Percentiles rank a stretch among this genome's conserved stretches.
These are phyloP conservation scores for Tuber melanosporum DNA, from an alignment of 495 filamentous ascomycete genomes.

Conservation along the genomic window DNA sequence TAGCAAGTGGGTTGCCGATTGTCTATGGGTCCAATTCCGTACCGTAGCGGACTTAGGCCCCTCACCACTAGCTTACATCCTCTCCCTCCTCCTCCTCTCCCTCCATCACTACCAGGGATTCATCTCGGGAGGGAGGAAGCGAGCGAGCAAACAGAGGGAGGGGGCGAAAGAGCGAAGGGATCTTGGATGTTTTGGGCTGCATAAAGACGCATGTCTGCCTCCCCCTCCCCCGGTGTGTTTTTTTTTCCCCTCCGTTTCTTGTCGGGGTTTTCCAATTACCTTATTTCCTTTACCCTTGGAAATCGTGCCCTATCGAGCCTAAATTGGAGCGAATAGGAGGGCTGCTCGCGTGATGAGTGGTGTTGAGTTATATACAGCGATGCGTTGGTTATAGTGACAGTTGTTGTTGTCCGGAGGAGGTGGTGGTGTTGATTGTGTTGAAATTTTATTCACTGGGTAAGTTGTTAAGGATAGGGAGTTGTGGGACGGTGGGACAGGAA, in stretches of 20 bases:
- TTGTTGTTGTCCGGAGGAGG: constrained; percentile 1
- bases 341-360: background rate
- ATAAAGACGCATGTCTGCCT: background rate
- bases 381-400: background rate
- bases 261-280: background rate
- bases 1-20: background rate
- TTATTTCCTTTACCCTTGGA: background rate
- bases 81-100: background rate
- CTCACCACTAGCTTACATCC: background rate
- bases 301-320: background rate
- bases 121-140: background rate
- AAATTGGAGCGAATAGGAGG: background rate
- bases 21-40: background rate
- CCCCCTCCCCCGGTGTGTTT: background rate
- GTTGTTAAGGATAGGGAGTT: background rate
- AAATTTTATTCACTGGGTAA: background rate
- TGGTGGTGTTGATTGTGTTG: background rate
- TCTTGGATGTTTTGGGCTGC: background rate
- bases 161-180: background rate
- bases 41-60: background rate
- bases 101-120: background rate
- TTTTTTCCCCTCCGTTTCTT: background rate
- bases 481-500: background rate
- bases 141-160: background rate
- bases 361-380: constrained; percentile 1